These are phyloP conservation scores for Hypoxylon perforatum DNA, from an alignment of 495 filamentous ascomycete genomes.

Conservation along the genomic window DNA sequence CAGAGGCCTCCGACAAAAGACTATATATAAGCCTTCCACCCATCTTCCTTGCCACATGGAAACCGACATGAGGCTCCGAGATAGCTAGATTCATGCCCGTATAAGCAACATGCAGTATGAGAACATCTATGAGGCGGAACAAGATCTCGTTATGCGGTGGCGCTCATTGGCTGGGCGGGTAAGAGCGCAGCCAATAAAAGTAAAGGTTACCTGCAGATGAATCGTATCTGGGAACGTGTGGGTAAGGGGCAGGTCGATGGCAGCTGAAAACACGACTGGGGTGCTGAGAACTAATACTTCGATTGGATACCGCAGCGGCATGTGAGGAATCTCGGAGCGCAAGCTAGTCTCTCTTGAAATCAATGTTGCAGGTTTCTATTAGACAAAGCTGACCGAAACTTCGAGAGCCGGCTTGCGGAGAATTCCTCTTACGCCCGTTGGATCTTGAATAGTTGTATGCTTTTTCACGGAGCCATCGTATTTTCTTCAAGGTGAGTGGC, in stretches of 20 bases:
- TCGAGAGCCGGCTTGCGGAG: constrained; percentile 4
- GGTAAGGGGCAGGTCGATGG: constrained; percentile 34
- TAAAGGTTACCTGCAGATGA: constrained; percentile 45
- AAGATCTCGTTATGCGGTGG: constrained; percentile 9
- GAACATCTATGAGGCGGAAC: constrained; percentile 36
- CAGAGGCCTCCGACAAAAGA: constrained; percentile 36
- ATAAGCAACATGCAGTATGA: constrained; percentile 15
- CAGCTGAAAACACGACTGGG: constrained; percentile 45
- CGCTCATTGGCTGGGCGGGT: constrained; percentile 36
- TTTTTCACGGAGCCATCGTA: constrained; percentile 2
- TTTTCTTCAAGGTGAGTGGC: constrained; percentile 9
- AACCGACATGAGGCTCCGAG: constrained; percentile 18
- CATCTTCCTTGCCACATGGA: constrained; percentile 19
- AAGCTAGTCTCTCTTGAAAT: constrained; percentile 10
- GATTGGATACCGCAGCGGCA: constrained; percentile 23
- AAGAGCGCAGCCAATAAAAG: constrained; percentile 38
- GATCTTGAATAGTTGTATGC: background rate
- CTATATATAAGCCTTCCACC: constrained; percentile 22
- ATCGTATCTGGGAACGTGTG: constrained; percentile 31
- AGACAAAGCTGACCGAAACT: constrained; percentile 10
- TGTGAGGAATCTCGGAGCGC: constrained; percentile 16
- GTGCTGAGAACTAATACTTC: constrained; percentile 42
- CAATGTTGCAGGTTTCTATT: constrained; percentile 19
- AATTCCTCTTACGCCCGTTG: background rate
- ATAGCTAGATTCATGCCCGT: constrained; percentile 10